Conservation (phyloP, 2,329 filamentous ascomycete species). For the Aaosphaeria arxii region DNA sequence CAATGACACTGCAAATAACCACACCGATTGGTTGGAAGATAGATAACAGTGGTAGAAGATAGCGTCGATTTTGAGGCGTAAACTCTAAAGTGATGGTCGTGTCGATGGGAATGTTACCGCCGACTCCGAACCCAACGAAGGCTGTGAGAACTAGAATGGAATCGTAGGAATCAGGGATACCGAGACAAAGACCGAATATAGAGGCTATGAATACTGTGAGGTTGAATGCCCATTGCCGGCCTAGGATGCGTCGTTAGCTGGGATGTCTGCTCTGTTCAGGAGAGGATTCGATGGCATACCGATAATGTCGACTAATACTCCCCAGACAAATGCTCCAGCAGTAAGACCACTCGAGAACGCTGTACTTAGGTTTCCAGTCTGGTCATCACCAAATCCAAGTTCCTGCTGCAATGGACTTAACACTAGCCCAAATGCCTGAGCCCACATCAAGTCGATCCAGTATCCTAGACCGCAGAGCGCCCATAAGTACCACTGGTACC, state of each 20-base stretch:
- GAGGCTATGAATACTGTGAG: slow-evolving; percentile 55
- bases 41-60: slow-evolving; percentile 52
- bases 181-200: slow-evolving; percentile 53
- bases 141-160: slow-evolving; percentile 54
- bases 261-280: background rate
- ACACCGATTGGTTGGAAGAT: slow-evolving; percentile 57
- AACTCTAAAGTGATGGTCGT: slow-evolving; percentile 57
- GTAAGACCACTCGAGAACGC: slow-evolving; percentile 56
- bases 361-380: slow-evolving; percentile 53
- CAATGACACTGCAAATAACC: slow-evolving; percentile 50
- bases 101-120: slow-evolving; percentile 56
- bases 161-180: slow-evolving; percentile 48
- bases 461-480: slow-evolving; percentile 54
- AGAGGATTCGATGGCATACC: slow-evolving; percentile 25
- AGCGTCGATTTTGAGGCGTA: slow-evolving; percentile 52
- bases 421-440: slow-evolving; percentile 57
- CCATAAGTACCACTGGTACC: slow-evolving; percentile 55
- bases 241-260: background rate
- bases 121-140: slow-evolving; percentile 44
- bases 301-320: slow-evolving; percentile 54
- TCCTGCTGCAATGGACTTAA: slow-evolving; percentile 56
- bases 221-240: slow-evolving; percentile 55
- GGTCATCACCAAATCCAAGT: slow-evolving; percentile 47
- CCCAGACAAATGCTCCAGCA: slow-evolving; percentile 55
- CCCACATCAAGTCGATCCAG: slow-evolving; percentile 56